A percentile compares a stretch with the other conserved stretches of the same genome.
Evolutionary conservation across 441 rosid species (phyloP).

Genomic region (Jatropha multifida): DNA sequence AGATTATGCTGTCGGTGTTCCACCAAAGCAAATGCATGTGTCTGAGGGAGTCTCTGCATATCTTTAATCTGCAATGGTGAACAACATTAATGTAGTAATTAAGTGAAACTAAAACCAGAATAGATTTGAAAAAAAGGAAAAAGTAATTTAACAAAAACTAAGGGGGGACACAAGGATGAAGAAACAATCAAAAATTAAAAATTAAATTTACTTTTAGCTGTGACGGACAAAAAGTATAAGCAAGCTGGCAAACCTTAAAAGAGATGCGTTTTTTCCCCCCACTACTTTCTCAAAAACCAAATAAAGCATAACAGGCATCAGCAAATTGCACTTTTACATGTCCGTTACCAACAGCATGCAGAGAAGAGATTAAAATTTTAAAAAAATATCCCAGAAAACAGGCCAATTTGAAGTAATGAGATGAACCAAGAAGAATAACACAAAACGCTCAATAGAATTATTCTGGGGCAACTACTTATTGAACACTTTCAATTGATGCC

Average conservation of each 20-base stretch:
- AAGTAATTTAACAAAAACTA: background rate
- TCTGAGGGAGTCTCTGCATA: constrained; percentile 47
- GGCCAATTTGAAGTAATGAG: background rate
- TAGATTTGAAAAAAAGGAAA: background rate
- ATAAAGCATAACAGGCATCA: background rate
- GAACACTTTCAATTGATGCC: background rate
- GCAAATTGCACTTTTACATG: background rate
- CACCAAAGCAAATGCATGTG: constrained; percentile 89
- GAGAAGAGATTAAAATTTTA: background rate
- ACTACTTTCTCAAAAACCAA: background rate
- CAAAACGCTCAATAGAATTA: no score
- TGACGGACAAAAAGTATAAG: background rate
- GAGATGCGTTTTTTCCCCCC: background rate
- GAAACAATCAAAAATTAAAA: background rate
- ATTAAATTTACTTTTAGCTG: background rate
- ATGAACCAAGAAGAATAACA: background rate
- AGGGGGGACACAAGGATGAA: background rate
- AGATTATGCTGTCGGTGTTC: constrained; percentile 60
- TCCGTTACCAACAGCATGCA: background rate
- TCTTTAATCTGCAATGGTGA: constrained; percentile 57
- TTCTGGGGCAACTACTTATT: background rate
- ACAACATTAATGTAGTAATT: constrained; percentile 14
- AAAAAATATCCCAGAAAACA: background rate
- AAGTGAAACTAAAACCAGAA: constrained; percentile 7
- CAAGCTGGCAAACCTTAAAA: background rate